These are phyloP conservation scores for Chaetothyriales sp. DNA, from an alignment of 2,329 filamentous ascomycete genomes.

Conservation along the genomic window DNA sequence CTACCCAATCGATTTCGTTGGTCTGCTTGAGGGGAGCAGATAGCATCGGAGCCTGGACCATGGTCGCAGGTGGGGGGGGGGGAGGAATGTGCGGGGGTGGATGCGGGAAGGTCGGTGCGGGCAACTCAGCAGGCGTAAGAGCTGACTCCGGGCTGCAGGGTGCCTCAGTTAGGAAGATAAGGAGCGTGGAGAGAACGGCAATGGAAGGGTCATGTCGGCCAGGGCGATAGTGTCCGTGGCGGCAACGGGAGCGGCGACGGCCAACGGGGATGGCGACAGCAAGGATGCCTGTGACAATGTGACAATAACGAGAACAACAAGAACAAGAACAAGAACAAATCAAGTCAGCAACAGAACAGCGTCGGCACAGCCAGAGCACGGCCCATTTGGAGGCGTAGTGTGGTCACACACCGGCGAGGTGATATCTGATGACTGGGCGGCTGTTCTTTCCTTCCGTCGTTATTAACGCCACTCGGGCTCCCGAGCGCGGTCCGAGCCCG, in stretches of 20 bases:
- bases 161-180: not conserved
- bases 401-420: not conserved
- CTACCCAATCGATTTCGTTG: slow-evolving; percentile 96
- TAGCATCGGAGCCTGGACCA: slow-evolving; percentile 87
- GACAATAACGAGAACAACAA: not conserved
- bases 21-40: slow-evolving; percentile 83
- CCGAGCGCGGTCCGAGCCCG: not conserved
- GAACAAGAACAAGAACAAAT: not conserved
- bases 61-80: slow-evolving; percentile 24
- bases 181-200: not conserved
- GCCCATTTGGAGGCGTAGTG: not conserved
- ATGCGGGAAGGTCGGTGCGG: too few relatives aligned
- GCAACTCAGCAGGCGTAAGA: not conserved
- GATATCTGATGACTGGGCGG: not conserved
- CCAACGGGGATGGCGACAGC: not conserved
- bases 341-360: not conserved
- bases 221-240: not conserved
- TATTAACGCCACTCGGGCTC: too few relatives aligned
- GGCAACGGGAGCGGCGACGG: not conserved
- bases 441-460: not conserved
- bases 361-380: not conserved
- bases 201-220: not conserved
- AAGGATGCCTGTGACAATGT: not conserved
- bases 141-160: not conserved
- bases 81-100: too few relatives aligned